Evolutionary conservation across 23 red algal species (phyloP).

Genomic region (Gracilaria domingensis): DNA sequence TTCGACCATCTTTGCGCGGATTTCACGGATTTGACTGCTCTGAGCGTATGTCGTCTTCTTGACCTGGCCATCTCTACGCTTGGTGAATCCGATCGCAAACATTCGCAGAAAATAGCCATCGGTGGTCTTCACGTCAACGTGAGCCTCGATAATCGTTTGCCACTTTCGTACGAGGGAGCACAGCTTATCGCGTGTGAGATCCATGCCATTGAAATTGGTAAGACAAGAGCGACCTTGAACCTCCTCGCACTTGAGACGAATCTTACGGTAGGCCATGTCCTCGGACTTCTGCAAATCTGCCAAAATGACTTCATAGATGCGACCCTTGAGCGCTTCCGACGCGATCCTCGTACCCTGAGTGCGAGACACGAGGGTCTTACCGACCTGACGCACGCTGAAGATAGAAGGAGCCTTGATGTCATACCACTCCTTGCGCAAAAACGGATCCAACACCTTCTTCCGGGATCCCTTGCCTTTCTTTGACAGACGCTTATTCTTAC

Average conservation of each 20-base stretch:
- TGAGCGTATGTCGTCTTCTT: conserved; percentile 94
- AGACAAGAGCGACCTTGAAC: conserved; percentile 91
- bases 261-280: conserved; percentile 94
- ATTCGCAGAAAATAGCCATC: conserved; percentile 95
- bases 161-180: conserved; percentile 96
- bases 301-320: conserved; percentile 93
- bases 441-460: conserved; percentile 94
- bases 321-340: conserved; percentile 91
- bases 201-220: conserved; percentile 97
- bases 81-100: conserved; percentile 98
- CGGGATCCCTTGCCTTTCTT: conserved; percentile 95
- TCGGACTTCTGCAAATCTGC: conserved; percentile 97
- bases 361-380: conserved; percentile 95
- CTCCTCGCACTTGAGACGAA: conserved; percentile 95
- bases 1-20: conserved; percentile 96
- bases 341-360: conserved; percentile 96
- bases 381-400: conserved; percentile 90
- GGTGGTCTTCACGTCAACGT: conserved; percentile 97
- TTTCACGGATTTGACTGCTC: conserved; percentile 90
- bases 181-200: conserved; percentile 91
- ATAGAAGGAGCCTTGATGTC: conserved; percentile 96
- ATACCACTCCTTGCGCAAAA: conserved; percentile 97
- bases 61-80: conserved; percentile 80
- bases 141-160: conserved; percentile 97
- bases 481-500: conserved; percentile 99